Percentiles rank a stretch among this genome's conserved stretches.
These are phyloP conservation scores for Phytophthora constricta DNA, from an alignment of 352 stramenopile genomes.

Conservation along the genomic window DNA sequence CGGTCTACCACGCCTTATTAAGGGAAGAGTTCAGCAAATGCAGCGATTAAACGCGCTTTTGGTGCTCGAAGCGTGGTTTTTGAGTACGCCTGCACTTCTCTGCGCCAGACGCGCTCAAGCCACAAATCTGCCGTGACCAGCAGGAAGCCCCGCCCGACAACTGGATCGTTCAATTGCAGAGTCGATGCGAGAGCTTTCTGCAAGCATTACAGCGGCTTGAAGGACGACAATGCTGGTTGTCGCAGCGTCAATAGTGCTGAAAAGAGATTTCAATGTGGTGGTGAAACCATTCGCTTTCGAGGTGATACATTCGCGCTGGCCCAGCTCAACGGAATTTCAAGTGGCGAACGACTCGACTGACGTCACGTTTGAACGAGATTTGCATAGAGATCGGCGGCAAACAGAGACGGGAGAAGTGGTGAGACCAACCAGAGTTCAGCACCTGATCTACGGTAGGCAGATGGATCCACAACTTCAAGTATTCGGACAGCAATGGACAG, in stretches of 20 bases:
- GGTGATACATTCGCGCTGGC: background rate
- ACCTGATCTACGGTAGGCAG: background rate
- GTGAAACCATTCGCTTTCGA: background rate
- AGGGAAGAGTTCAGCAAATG: constrained; percentile 8
- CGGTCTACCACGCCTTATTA: background rate
- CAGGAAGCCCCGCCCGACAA: constrained; percentile 12
- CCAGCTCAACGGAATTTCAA: background rate
- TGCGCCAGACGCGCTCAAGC: constrained; percentile 1
- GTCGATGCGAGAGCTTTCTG: constrained; percentile 6
- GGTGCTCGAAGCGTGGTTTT: constrained; percentile 21
- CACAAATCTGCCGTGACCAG: constrained; percentile 29
- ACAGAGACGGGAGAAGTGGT: background rate
- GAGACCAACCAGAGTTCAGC: background rate
- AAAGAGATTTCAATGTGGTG: background rate
- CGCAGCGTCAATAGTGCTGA: background rate
- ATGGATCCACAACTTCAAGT: constrained; percentile 33
- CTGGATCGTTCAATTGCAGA: constrained; percentile 29
- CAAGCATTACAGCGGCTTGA: constrained; percentile 21
- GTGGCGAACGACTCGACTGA: background rate
- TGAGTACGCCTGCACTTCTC: constrained; percentile 23
- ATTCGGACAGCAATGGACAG: constrained; percentile 27
- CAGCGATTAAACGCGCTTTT: constrained; percentile 26
- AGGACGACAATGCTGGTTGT: background rate
- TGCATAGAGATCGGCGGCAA: background rate
- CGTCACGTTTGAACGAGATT: constrained; percentile 5